Conservation (phyloP, 768 basidiomycete genomes). For the Panus rudis region DNA sequence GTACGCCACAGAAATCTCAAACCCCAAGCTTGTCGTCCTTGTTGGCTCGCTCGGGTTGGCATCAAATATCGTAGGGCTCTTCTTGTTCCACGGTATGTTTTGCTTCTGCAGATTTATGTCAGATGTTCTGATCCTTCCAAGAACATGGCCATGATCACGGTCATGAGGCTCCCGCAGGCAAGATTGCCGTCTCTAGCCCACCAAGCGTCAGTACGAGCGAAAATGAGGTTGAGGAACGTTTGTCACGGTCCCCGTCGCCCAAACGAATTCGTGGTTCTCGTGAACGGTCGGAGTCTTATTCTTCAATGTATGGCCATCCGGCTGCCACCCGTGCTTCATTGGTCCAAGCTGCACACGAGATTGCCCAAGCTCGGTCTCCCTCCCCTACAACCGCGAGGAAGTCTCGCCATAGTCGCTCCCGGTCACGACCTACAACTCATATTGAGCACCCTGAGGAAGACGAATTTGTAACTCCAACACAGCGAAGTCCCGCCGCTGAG, state of each 20-base stretch:
- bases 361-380: slow-evolving; percentile 51
- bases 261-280: slow-evolving; percentile 22
- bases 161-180: slow-evolving; percentile 22
- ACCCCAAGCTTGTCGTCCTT: slow-evolving; percentile 80
- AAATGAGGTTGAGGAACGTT: no score
- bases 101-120: no score
- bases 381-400: slow-evolving; percentile 13
- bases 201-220: no score
- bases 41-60: slow-evolving; percentile 86
- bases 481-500: slow-evolving; percentile 1
- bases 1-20: slow-evolving; percentile 64
- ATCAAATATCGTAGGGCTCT: slow-evolving; percentile 88
- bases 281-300: slow-evolving; percentile 38
- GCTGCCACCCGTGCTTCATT: slow-evolving; percentile 65
- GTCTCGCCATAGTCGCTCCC: slow-evolving; percentile 15
- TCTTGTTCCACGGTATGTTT: slow-evolving; percentile 85
- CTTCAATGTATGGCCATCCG: slow-evolving; percentile 69
- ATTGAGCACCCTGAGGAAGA: slow-evolving; percentile 8
- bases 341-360: slow-evolving; percentile 79
- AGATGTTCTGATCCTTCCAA: slow-evolving; percentile 16
- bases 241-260: no score
- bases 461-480: slow-evolving; percentile 4
- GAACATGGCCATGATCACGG: slow-evolving; percentile 62
- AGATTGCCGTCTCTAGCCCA: no score
- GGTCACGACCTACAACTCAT: slow-evolving; percentile 13